phyloP scores from a whole-genome alignment of 2,329 filamentous ascomycete species.

The Aspergillus sp. region DNA sequence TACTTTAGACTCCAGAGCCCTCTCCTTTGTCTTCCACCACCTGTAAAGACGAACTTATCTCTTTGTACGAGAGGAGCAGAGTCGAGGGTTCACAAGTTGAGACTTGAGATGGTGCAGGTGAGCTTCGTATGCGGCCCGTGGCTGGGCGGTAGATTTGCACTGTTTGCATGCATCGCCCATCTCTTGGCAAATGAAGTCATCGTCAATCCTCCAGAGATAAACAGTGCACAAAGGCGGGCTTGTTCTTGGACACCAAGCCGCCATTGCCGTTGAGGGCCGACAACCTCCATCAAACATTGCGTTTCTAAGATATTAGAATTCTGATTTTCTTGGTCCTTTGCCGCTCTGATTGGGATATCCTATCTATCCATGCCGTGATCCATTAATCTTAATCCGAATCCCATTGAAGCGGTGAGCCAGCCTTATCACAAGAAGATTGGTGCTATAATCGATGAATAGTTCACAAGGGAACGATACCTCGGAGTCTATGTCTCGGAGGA shows the following conservation, averaged over 20 bases:
- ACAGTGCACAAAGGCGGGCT: background rate
- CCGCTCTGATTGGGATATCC: background rate
- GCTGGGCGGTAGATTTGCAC: constrained; percentile 29
- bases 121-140: background rate
- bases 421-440: constrained; percentile 2
- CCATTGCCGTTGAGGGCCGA: background rate
- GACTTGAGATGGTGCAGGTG: background rate
- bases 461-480: constrained; percentile 20
- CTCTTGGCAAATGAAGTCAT: constrained; percentile 23
- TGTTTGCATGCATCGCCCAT: constrained; percentile 25
- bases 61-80: background rate
- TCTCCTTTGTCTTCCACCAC: background rate
- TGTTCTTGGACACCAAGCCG: constrained; percentile 1
- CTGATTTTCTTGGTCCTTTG: background rate
- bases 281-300: background rate
- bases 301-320: background rate
- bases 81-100: background rate
- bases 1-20: background rate
- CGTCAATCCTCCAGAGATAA: constrained; percentile 4
- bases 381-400: background rate
- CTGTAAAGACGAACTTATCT: background rate
- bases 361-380: background rate
- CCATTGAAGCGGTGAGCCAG: constrained; percentile 3
- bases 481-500: constrained; percentile 33
- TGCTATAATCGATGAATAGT: constrained; percentile 23